Percentiles rank a stretch among this genome's conserved stretches.
Evolutionary conservation across 2,329 filamentous ascomycete species (phyloP).

Genomic region (Nemania sp.): DNA sequence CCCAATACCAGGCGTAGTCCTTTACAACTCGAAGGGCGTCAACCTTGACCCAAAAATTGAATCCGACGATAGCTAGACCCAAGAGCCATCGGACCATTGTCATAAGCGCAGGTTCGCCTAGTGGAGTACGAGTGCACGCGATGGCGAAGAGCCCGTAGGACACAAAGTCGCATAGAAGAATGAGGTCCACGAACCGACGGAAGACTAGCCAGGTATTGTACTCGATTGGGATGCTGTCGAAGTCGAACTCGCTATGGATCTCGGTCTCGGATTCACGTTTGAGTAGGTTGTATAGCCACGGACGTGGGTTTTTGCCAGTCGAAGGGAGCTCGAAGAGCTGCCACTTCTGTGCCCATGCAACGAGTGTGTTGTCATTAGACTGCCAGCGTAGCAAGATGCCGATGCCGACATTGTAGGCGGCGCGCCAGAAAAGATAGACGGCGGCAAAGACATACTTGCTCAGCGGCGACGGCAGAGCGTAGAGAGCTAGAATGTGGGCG

Average conservation of each 20-base stretch:
- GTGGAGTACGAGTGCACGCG: conserved; percentile 82
- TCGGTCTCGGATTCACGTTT: conserved; percentile 94
- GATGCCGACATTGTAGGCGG: conserved; percentile 93
- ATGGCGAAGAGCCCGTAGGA: conserved; percentile 97
- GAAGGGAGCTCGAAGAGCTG: conserved; percentile 87
- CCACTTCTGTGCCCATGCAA: conserved; percentile 87
- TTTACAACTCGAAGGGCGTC: conserved; percentile 98
- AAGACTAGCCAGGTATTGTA: conserved; percentile 99
- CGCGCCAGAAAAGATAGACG: conserved; percentile 92
- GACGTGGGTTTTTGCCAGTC: conserved; percentile 84
- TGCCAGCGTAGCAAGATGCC: conserved; percentile 89
- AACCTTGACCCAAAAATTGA: conserved; percentile 98
- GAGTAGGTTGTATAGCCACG: conserved; percentile 83
- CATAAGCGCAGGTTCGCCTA: conserved; percentile 76
- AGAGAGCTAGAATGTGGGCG: conserved; percentile 79
- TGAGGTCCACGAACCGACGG: conserved; percentile 92
- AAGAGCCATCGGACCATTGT: conserved; percentile 80
- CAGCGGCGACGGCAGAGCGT: conserved; percentile 74
- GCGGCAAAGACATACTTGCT: conserved; percentile 83
- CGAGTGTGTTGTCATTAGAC: conserved; percentile 86
- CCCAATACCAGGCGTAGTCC: conserved; percentile 99
- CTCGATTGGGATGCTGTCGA: conserved; percentile 92
- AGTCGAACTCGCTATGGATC: conserved; percentile 92
- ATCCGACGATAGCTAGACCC: conserved; percentile 83
- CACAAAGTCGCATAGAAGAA: conserved; percentile 98